Conservation (phyloP, 2,329 filamentous ascomycete species). For the Sphaerostilbella broomeana region DNA sequence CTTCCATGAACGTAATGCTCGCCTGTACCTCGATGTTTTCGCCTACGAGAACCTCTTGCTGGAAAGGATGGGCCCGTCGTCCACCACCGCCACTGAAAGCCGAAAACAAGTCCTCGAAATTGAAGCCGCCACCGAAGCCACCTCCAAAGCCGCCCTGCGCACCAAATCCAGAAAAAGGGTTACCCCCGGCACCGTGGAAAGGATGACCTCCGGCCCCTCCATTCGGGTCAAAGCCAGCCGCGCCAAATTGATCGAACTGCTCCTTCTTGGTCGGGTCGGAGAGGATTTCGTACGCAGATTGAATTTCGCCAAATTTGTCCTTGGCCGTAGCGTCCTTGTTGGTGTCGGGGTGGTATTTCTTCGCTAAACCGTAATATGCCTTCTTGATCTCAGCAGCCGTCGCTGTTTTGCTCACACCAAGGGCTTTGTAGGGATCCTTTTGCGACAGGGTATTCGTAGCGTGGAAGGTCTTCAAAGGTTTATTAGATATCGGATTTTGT, state of each 20-base stretch:
- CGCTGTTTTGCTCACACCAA: slow-evolving; percentile 79
- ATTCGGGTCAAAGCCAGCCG: slow-evolving; percentile 77
- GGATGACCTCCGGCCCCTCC: slow-evolving; percentile 55
- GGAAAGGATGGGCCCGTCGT: slow-evolving; percentile 59
- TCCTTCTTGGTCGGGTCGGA: slow-evolving; percentile 91
- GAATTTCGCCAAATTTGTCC: slow-evolving; percentile 88
- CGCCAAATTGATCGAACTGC: slow-evolving; percentile 84
- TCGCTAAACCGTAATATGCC: slow-evolving; percentile 93
- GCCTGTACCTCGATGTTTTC: slow-evolving; percentile 94
- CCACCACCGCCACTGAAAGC: slow-evolving; percentile 62
- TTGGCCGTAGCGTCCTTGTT: slow-evolving; percentile 94
- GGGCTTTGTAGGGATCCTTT: slow-evolving; percentile 78
- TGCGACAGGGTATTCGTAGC: slow-evolving; percentile 48
- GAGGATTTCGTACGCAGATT: slow-evolving; percentile 87
- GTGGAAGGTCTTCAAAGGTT: slow-evolving; percentile 46
- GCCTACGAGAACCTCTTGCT: slow-evolving; percentile 76
- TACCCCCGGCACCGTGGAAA: slow-evolving; percentile 54
- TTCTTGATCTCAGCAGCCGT: slow-evolving; percentile 89
- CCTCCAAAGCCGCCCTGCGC: slow-evolving; percentile 60
- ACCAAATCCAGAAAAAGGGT: slow-evolving; percentile 54
- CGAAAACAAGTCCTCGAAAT: slow-evolving; percentile 92
- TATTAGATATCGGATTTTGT: slow-evolving; percentile 1
- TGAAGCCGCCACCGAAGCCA: slow-evolving; percentile 76
- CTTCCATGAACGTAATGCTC: slow-evolving; percentile 91
- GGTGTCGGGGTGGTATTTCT: slow-evolving; percentile 96